These are phyloP conservation scores for Daedaleopsis nitida DNA, from an alignment of 768 basidiomycete genomes.

Conservation along the genomic window DNA sequence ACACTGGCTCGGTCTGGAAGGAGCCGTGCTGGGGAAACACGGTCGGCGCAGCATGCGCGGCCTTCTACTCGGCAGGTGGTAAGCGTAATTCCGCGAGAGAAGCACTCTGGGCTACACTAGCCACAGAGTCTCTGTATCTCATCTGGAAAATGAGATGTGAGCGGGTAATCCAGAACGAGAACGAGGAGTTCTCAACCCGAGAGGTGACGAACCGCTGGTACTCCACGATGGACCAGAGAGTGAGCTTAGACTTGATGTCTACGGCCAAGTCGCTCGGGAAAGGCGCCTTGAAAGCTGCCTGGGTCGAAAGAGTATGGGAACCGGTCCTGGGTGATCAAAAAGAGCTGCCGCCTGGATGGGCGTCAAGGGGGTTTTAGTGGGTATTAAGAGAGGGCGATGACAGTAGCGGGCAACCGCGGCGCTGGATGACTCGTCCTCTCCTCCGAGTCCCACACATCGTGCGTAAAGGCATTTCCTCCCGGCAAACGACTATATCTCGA, in stretches of 20 bases:
- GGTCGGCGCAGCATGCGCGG: neutral
- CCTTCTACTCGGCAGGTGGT: neutral
- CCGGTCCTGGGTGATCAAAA: neutral
- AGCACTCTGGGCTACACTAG: neutral
- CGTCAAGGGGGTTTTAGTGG: neutral
- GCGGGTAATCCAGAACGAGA: neutral
- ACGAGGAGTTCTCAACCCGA: too few relatives aligned
- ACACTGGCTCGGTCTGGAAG: too few relatives aligned
- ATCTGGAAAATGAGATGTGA: constrained; percentile 4
- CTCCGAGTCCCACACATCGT: constrained; percentile 1
- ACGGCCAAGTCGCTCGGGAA: neutral
- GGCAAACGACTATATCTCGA: neutral
- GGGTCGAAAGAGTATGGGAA: neutral
- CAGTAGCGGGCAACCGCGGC: neutral
- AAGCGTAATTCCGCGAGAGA: neutral
- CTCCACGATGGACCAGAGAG: neutral
- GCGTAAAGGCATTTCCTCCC: constrained; percentile 5
- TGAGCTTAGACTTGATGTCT: neutral
- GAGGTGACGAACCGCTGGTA: neutral
- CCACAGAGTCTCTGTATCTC: neutral
- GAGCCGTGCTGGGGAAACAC: neutral
- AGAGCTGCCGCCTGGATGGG: neutral
- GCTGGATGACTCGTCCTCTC: neutral
- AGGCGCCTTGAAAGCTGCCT: neutral
- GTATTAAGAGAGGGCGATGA: neutral